Conservation (phyloP, 1,284 basidiomycete species). For the Boletus mariae region DNA sequence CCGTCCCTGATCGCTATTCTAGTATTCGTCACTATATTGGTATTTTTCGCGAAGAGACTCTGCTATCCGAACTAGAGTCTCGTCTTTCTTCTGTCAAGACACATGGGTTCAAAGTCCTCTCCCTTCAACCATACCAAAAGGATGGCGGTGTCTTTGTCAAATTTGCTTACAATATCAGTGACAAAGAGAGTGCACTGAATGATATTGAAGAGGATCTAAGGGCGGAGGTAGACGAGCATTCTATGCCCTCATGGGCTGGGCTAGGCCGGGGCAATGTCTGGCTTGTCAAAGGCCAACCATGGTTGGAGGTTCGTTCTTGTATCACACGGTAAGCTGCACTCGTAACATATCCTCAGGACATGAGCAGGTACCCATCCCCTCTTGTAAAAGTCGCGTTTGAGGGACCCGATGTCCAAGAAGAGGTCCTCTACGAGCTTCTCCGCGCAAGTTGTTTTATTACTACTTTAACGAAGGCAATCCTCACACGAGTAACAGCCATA, state of each 20-base stretch:
- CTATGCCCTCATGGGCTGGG: conserved; percentile 64
- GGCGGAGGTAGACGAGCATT: conserved; percentile 41
- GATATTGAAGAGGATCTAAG: conserved; percentile 49
- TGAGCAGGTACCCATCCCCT: conserved; percentile 75
- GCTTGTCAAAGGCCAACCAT: conserved; percentile 80
- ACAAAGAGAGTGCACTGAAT: conserved; percentile 40
- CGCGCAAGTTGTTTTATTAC: conserved; percentile 45
- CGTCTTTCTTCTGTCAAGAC: conserved; percentile 50
- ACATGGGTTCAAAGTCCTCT: conserved; percentile 54
- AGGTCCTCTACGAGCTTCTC: conserved; percentile 66
- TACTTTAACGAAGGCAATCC: conserved; percentile 9
- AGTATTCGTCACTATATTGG: conserved; percentile 65
- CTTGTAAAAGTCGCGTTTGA: conserved; percentile 80
- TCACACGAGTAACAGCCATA: conserved; percentile 58
- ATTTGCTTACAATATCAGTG: conserved; percentile 59
- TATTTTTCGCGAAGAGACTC: conserved; percentile 49
- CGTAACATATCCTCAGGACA: conserved; percentile 58
- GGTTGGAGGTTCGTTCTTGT: conserved; percentile 65
- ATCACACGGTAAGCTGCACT: background rate
- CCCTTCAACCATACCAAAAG: conserved; percentile 63
- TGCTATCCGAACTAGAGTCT: conserved; percentile 46
- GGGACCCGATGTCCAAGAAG: conserved; percentile 81
- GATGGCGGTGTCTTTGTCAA: conserved; percentile 87
- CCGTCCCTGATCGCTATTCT: conserved; percentile 7
- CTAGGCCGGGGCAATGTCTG: conserved; percentile 58